Percentiles rank a stretch among this genome's conserved stretches.
These are phyloP conservation scores for Solanum dulcamara DNA, from an alignment of 257 asterid species.

Conservation along the genomic window DNA sequence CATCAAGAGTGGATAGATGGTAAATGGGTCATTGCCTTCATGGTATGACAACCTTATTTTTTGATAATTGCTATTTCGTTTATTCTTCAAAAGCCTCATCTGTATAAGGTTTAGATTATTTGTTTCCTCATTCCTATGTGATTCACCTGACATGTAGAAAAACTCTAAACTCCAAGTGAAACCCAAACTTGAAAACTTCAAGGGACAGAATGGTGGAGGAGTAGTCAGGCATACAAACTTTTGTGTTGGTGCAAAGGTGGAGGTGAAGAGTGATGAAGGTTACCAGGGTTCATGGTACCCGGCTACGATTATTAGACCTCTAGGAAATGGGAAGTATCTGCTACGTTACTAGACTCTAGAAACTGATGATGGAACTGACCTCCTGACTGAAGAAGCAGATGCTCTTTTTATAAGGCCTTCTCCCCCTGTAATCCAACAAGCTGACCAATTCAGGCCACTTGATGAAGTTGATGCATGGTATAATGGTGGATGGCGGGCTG, in stretches of 20 bases:
- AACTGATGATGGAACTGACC: constrained; percentile 24
- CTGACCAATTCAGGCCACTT: constrained; percentile 21
- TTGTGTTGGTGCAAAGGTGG: constrained; percentile 29
- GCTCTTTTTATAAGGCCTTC: constrained; percentile 39
- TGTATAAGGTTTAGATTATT: background rate
- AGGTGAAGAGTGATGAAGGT: constrained; percentile 37
- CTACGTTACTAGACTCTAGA: constrained; percentile 33
- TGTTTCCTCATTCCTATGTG: background rate
- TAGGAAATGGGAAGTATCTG: constrained; percentile 24
- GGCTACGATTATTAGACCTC: constrained; percentile 18
- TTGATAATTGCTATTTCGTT: background rate
- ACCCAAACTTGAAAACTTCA: constrained; percentile 16
- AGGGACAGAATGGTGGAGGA: constrained; percentile 10
- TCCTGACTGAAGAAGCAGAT: constrained; percentile 30
- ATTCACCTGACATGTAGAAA: constrained; percentile 28
- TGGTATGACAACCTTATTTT: constrained; percentile 19
- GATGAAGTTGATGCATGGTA: constrained; percentile 53
- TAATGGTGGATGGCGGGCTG: constrained; percentile 50
- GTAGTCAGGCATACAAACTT: constrained; percentile 6
- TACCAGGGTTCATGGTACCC: constrained; percentile 43
- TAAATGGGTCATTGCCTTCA: constrained; percentile 34
- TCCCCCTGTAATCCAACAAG: constrained; percentile 19
- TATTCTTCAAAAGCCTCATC: background rate
- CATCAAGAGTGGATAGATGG: constrained; percentile 67
- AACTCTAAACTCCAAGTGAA: constrained; percentile 18